These are phyloP conservation scores for Candida nemodendra DNA, from an alignment of 805 yeast genomes.

Conservation along the genomic window DNA sequence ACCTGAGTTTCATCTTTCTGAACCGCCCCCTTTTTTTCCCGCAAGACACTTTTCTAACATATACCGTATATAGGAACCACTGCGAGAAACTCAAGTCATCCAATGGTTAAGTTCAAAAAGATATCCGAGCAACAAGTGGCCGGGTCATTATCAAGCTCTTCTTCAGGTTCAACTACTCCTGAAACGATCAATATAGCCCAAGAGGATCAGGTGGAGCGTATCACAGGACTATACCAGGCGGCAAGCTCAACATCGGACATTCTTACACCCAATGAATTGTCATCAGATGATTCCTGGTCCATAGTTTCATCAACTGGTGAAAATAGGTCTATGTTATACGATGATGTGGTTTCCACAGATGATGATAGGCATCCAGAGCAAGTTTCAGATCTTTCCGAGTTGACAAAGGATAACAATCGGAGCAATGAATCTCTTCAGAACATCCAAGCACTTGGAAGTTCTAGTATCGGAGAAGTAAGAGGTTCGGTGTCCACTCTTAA, in stretches of 20 bases:
- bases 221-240: not conserved
- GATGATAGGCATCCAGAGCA: slow-evolving; percentile 10
- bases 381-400: too few relatives aligned
- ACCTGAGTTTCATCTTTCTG: too few relatives aligned
- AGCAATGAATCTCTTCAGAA: too few relatives aligned
- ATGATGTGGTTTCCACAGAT: slow-evolving; percentile 23
- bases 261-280: slow-evolving; percentile 19
- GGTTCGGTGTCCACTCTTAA: slow-evolving; percentile 21
- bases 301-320: slow-evolving; percentile 17
- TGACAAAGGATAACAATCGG: too few relatives aligned
- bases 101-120: too few relatives aligned
- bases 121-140: too few relatives aligned
- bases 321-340: slow-evolving; percentile 10
- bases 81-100: too few relatives aligned
- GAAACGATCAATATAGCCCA: slow-evolving; percentile 4
- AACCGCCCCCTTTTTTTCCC: too few relatives aligned
- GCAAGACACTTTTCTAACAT: too few relatives aligned
- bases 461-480: slow-evolving; percentile 6
- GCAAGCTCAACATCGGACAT: slow-evolving; percentile 9
- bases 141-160: slow-evolving; percentile 1
- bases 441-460: not conserved
- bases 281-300: slow-evolving; percentile 26
- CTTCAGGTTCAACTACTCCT: slow-evolving; percentile 10
- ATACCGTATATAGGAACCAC: too few relatives aligned
- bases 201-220: not conserved